Evolutionary conservation across 2,329 filamentous ascomycete genomes (phyloP).

Genomic region (Gnomoniopsis sp.): DNA sequence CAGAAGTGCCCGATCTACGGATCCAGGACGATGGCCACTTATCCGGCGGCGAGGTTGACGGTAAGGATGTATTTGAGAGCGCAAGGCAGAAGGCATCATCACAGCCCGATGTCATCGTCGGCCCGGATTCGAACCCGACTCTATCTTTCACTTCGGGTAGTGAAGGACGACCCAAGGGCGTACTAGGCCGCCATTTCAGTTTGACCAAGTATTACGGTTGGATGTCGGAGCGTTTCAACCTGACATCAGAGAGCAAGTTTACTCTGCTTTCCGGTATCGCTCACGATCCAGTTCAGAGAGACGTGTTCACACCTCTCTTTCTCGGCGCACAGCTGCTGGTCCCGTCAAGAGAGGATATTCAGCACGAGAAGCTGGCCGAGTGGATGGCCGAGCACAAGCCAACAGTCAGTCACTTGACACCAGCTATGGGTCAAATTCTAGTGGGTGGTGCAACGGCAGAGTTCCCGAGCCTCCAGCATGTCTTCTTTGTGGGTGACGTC

Average conservation of each 20-base stretch:
- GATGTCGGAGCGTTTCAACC: constrained; percentile 81
- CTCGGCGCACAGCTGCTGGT: constrained; percentile 11
- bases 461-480: constrained; percentile 73
- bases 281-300: constrained; percentile 57
- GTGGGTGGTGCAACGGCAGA: constrained; percentile 77
- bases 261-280: constrained; percentile 84
- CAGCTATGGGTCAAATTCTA: constrained; percentile 93
- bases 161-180: constrained; percentile 46
- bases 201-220: constrained; percentile 85
- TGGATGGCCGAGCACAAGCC: constrained; percentile 78
- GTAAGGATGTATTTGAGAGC: constrained; percentile 53
- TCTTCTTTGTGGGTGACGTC: constrained; percentile 90
- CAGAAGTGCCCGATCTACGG: constrained; percentile 69
- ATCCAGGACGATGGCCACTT: constrained; percentile 70
- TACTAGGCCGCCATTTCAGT: constrained; percentile 81
- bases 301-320: constrained; percentile 16
- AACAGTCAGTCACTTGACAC: constrained; percentile 85
- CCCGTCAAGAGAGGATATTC: constrained; percentile 52
- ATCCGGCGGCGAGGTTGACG: constrained; percentile 63
- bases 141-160: constrained; percentile 71
- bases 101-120: constrained; percentile 71
- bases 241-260: constrained; percentile 49
- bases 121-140: constrained; percentile 79
- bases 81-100: constrained; percentile 48
- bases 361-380: constrained; percentile 79